phyloP scores from a whole-genome alignment of 805 yeast genomes.

The Metschnikowia borealis region DNA sequence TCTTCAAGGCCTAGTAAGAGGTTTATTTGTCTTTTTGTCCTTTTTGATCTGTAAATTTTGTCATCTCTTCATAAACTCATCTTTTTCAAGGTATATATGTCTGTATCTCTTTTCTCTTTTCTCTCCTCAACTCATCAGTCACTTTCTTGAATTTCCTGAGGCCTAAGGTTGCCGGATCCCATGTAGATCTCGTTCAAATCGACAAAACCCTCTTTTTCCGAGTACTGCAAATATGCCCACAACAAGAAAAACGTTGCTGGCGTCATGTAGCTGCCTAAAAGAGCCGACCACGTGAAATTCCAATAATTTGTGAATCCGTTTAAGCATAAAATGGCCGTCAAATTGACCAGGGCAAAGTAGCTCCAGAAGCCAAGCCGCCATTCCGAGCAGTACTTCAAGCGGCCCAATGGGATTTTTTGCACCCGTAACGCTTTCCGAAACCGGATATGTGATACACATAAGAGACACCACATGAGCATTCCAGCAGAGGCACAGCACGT shows the following conservation, averaged over 20 bases:
- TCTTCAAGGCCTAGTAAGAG: no score
- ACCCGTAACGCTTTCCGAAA: slow-evolving; percentile 11
- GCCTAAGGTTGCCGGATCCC: slow-evolving; percentile 1
- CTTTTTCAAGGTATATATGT: no score
- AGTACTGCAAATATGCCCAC: slow-evolving; percentile 7
- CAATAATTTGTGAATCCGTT: slow-evolving; percentile 19
- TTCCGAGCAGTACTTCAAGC: slow-evolving; percentile 5
- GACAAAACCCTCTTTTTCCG: not conserved
- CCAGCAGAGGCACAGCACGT: slow-evolving; percentile 26
- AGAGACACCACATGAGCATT: slow-evolving; percentile 26
- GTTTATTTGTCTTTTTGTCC: no score
- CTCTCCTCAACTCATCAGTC: not conserved
- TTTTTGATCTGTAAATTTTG: no score
- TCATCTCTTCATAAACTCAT: no score
- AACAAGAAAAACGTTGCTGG: slow-evolving; percentile 7
- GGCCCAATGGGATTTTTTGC: slow-evolving; percentile 6
- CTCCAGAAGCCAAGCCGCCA: slow-evolving; percentile 12
- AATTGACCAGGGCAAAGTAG: slow-evolving; percentile 17
- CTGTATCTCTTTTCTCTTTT: not conserved
- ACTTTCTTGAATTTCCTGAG: not conserved
- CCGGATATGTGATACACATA: slow-evolving; percentile 18
- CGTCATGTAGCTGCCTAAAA: slow-evolving; percentile 15
- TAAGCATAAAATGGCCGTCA: slow-evolving; percentile 14
- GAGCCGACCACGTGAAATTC: slow-evolving; percentile 14
- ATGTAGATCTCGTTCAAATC: slow-evolving; percentile 1